Evolutionary conservation across 2,329 filamentous ascomycete genomes (phyloP).

Genomic region (Penicillium sp.): DNA sequence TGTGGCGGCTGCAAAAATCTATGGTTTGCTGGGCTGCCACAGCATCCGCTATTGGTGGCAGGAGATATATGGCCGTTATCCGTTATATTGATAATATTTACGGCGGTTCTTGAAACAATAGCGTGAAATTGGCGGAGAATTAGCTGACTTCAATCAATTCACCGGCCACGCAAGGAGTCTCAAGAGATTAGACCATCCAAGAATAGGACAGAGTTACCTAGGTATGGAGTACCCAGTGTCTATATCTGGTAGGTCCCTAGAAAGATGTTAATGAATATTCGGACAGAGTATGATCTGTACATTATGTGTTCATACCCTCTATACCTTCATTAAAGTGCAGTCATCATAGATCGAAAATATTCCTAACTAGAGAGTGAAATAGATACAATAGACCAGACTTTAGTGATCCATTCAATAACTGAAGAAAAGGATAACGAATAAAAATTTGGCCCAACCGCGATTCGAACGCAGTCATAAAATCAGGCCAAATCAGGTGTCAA

Average conservation of each 20-base stretch:
- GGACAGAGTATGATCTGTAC: neutral
- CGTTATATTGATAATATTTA: neutral
- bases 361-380: no score
- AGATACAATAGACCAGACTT: no score
- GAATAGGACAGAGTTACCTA: neutral
- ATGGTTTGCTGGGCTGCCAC: neutral
- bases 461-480: no score
- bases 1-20: slow-evolving; percentile 5
- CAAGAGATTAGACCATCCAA: neutral
- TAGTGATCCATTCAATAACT: no score
- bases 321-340: neutral
- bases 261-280: neutral
- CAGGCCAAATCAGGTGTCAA: no score
- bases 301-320: neutral
- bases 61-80: neutral
- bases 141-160: neutral
- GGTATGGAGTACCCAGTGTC: neutral
- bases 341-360: no score
- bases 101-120: slow-evolving; percentile 1
- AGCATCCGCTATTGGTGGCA: neutral
- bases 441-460: no score
- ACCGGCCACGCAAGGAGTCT: neutral
- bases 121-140: slow-evolving; percentile 3
- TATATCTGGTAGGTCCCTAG: neutral
- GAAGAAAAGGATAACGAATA: no score